Conservation (phyloP, 2,329 filamentous ascomycete genomes). For the Graphium sp. region DNA sequence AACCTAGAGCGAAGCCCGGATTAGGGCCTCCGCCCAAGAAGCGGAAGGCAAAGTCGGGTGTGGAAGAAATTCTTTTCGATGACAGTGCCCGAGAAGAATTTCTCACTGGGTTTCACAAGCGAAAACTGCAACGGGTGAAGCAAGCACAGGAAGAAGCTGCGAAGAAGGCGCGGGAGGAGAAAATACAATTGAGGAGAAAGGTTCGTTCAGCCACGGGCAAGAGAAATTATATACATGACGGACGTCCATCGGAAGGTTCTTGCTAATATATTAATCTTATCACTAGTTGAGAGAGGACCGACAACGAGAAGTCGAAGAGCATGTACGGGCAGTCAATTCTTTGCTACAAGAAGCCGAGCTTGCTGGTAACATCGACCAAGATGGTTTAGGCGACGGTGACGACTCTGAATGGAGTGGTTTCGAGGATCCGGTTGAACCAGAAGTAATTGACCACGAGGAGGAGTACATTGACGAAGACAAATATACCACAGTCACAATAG, state of each 20-base stretch:
- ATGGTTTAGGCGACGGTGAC: slow-evolving; percentile 18
- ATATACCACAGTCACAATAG: slow-evolving; percentile 88
- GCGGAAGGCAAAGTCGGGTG: slow-evolving; percentile 38
- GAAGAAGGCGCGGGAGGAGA: slow-evolving; percentile 63
- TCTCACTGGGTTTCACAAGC: slow-evolving; percentile 91
- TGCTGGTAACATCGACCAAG: slow-evolving; percentile 21
- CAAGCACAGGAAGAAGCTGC: slow-evolving; percentile 68
- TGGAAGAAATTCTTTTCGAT: slow-evolving; percentile 82
- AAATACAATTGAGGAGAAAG: slow-evolving; percentile 55
- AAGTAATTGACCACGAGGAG: slow-evolving; percentile 62
- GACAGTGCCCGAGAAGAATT: slow-evolving; percentile 64
- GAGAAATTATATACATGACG: background rate
- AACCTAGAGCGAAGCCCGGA: slow-evolving; percentile 40
- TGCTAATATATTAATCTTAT: slow-evolving; percentile 3
- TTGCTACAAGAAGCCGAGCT: slow-evolving; percentile 47
- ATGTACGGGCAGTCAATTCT: slow-evolving; percentile 60
- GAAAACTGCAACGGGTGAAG: slow-evolving; percentile 74
- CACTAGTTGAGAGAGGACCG: slow-evolving; percentile 59
- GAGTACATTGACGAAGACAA: slow-evolving; percentile 95
- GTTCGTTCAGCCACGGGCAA: slow-evolving; percentile 26
- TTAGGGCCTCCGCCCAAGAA: slow-evolving; percentile 46
- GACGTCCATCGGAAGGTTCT: background rate
- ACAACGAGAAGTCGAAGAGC: slow-evolving; percentile 63
- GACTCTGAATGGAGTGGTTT: slow-evolving; percentile 50
- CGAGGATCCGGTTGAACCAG: slow-evolving; percentile 26